Evolutionary conservation across 768 basidiomycete genomes (phyloP).

Genomic region (Melanogaster broomeanus): DNA sequence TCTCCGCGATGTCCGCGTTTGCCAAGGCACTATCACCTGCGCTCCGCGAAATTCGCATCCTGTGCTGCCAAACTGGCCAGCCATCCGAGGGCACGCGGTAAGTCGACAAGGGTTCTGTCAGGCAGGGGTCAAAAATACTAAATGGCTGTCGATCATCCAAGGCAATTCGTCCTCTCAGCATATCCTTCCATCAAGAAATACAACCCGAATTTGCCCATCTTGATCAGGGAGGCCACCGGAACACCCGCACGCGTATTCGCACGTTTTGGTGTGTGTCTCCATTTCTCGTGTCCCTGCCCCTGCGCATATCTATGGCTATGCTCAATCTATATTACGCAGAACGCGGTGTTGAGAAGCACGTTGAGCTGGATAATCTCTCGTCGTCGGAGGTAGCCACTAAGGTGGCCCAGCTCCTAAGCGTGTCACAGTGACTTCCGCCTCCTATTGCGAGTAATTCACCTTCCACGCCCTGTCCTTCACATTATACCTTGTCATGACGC

Average conservation of each 20-base stretch:
- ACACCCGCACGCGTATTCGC: constrained; percentile 85
- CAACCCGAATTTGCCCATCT: constrained; percentile 83
- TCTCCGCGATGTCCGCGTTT: constrained; percentile 57
- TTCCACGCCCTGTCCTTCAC: constrained; percentile 6
- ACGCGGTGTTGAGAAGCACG: constrained; percentile 77
- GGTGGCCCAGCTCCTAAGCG: constrained; percentile 60
- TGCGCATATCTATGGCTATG: constrained; percentile 12
- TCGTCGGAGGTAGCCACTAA: constrained; percentile 70
- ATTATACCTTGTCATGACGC: not conserved
- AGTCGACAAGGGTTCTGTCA: constrained; percentile 21
- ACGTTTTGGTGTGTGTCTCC: constrained; percentile 69
- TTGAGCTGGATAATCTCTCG: constrained; percentile 76
- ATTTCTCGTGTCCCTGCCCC: constrained; percentile 31
- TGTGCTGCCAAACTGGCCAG: constrained; percentile 75
- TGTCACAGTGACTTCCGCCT: constrained; percentile 18
- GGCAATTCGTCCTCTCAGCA: constrained; percentile 76
- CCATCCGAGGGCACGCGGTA: constrained; percentile 83
- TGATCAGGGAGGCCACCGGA: constrained; percentile 78
- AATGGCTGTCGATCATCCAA: constrained; percentile 29
- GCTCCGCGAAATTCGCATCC: constrained; percentile 76
- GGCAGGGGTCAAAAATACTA: not conserved
- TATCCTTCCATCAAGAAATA: constrained; percentile 77
- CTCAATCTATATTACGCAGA: constrained; percentile 45
- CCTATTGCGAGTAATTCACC: constrained; percentile 1
- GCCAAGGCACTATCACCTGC: constrained; percentile 76